Percentiles rank a stretch among this genome's conserved stretches.
phyloP scores from a whole-genome alignment of 371 early-diverging fungal genomes.

The Syncephalastrum contaminatum region DNA sequence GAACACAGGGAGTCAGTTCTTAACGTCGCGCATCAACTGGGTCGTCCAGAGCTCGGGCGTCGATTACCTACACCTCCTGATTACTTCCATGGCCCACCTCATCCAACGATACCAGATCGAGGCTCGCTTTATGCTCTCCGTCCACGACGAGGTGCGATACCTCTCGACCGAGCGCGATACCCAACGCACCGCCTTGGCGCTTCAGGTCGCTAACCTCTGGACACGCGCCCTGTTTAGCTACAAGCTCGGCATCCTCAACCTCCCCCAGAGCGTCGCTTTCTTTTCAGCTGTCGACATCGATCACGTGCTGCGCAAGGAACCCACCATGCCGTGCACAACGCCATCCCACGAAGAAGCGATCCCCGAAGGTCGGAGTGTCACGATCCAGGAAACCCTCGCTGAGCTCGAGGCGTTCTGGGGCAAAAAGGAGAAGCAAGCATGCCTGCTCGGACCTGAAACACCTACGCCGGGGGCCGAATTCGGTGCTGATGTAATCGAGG shows the following conservation, averaged over 20 bases:
- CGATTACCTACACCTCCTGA: constrained; percentile 95
- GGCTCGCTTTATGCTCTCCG: constrained; percentile 87
- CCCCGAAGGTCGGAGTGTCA: constrained; percentile 58
- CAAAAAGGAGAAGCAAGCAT: constrained; percentile 5
- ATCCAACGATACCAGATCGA: constrained; percentile 74
- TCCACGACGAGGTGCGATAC: constrained; percentile 97
- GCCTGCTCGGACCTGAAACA: constrained; percentile 24
- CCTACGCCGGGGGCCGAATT: constrained; percentile 4
- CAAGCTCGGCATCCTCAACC: constrained; percentile 80
- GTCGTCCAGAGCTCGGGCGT: constrained; percentile 98
- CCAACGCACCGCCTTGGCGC: constrained; percentile 78
- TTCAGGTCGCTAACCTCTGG: constrained; percentile 95
- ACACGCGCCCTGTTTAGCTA: constrained; percentile 88
- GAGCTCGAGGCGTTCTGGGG: constrained; percentile 12
- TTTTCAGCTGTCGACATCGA: constrained; percentile 97
- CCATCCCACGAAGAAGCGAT: constrained; percentile 69
- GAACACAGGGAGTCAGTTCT: constrained; percentile 65
- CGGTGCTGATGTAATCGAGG: constrained; percentile 5
- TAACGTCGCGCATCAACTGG: constrained; percentile 96
- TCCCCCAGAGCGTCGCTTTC: constrained; percentile 93
- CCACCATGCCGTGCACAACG: constrained; percentile 74
- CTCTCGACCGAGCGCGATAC: constrained; percentile 76
- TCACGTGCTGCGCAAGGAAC: constrained; percentile 91
- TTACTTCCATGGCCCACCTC: constrained; percentile 88
- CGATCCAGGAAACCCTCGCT: constrained; percentile 51